These are phyloP conservation scores for Tulasnella sp. DNA, from an alignment of 768 basidiomycete species.

Conservation along the genomic window DNA sequence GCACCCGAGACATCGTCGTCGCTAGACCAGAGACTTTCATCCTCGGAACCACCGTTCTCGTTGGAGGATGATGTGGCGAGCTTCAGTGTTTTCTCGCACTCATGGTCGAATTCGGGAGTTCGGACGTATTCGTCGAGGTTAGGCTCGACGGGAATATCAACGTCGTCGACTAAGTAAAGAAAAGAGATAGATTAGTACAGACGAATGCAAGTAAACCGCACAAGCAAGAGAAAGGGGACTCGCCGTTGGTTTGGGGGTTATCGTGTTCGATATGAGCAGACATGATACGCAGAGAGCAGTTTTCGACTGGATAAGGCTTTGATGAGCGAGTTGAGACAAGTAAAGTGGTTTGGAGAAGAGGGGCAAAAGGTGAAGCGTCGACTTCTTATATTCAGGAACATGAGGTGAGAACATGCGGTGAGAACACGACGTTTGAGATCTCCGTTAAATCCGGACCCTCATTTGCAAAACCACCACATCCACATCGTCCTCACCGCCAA, in stretches of 20 bases:
- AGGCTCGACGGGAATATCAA: background rate
- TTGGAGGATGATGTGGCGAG: background rate
- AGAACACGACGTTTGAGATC: no score
- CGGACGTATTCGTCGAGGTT: constrained; percentile 11
- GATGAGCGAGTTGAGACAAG: no score
- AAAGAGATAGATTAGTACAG: background rate
- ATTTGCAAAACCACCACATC: no score
- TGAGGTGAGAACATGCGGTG: no score
- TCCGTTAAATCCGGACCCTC: no score
- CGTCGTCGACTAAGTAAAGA: background rate
- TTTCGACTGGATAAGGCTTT: no score
- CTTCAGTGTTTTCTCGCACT: background rate
- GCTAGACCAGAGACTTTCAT: constrained; percentile 1
- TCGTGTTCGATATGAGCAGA: background rate
- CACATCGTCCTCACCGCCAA: no score
- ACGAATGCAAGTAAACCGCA: background rate
- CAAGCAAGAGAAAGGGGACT: background rate
- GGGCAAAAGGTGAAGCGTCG: no score
- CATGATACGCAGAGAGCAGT: no score
- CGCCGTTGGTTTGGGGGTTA: background rate
- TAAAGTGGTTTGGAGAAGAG: no score
- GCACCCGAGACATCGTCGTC: constrained; percentile 11
- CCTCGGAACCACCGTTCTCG: constrained; percentile 9
- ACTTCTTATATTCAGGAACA: no score
- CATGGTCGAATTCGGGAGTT: background rate